Percentiles rank a stretch among this genome's conserved stretches.
These are phyloP conservation scores for Cocos nucifera DNA, from an alignment of 176 grass and related monocot genomes.

Conservation along the genomic window DNA sequence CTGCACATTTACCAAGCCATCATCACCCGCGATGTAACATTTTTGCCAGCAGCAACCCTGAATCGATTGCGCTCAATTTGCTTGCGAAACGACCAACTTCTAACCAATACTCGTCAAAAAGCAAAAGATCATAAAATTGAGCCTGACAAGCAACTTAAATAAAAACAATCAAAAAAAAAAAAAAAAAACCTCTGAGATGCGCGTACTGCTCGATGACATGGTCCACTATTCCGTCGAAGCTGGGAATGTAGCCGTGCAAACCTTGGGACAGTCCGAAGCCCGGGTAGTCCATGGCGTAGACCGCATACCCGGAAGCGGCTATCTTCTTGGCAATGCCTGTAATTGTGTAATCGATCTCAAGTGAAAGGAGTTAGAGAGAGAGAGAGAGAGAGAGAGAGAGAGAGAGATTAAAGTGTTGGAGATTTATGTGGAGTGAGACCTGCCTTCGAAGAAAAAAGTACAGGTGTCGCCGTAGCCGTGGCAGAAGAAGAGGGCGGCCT, in stretches of 20 bases:
- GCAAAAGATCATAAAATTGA: neutral
- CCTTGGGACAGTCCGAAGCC: conserved; percentile 89
- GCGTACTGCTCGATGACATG: conserved; percentile 94
- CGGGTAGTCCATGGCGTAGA: conserved; percentile 97
- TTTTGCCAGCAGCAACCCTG: too few species aligned
- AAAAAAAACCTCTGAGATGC: conserved; percentile 51
- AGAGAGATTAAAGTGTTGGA: too few species aligned
- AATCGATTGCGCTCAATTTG: too few species aligned
- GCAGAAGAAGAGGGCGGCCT: conserved; percentile 92
- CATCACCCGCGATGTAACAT: neutral
- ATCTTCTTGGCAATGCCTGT: conserved; percentile 82
- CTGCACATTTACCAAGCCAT: conserved; percentile 27
- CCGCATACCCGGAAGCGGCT: conserved; percentile 68
- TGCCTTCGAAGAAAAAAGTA: conserved; percentile 97
- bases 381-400: too few species aligned
- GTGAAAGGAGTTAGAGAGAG: too few species aligned
- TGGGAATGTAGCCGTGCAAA: conserved; percentile 88
- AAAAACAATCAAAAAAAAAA: neutral
- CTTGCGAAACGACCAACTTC: too few species aligned
- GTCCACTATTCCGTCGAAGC: conserved; percentile 94
- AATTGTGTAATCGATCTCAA: conserved; percentile 6
- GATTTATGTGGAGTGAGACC: conserved; percentile 9
- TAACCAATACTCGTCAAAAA: neutral
- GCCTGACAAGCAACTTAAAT: too few species aligned
- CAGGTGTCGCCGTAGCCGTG: conserved; percentile 95